These are phyloP conservation scores for Chytriomyces sp. DNA, from an alignment of 192 early-diverging fungal genomes.

Conservation along the genomic window DNA sequence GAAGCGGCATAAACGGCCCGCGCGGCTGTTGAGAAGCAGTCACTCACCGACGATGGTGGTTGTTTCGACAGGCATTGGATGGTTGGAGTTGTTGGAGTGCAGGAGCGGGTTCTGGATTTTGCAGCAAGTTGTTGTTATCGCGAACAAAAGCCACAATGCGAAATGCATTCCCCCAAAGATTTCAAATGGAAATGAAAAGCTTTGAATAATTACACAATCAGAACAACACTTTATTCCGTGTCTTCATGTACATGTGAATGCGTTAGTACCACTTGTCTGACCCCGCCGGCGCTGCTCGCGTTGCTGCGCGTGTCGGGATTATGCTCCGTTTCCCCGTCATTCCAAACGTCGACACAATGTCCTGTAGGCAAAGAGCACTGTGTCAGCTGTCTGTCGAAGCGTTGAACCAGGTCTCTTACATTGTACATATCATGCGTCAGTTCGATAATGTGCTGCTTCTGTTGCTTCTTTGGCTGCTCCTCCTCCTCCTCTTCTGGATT, in stretches of 20 bases:
- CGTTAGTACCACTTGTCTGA: neutral
- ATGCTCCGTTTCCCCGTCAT: neutral
- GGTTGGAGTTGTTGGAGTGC: too few relatives aligned
- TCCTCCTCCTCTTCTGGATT: neutral
- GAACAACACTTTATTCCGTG: neutral
- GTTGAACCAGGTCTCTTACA: neutral
- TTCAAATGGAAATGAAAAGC: too few relatives aligned
- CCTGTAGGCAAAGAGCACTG: neutral
- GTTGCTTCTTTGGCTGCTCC: neutral
- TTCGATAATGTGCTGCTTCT: slow-evolving; percentile 30
- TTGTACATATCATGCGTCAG: slow-evolving; percentile 8
- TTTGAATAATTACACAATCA: neutral
- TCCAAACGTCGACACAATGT: neutral
- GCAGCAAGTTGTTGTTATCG: too few relatives aligned
- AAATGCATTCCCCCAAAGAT: too few relatives aligned
- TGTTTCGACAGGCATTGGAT: neutral
- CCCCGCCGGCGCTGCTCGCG: neutral
- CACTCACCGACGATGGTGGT: neutral
- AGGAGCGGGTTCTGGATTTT: too few relatives aligned
- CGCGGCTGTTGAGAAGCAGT: neutral
- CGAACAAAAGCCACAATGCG: too few relatives aligned
- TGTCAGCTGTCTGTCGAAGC: too few relatives aligned
- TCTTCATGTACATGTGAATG: neutral
- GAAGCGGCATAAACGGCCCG: neutral
- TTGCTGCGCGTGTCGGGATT: neutral